Evolutionary conservation across 2,329 filamentous ascomycete genomes (phyloP).

Genomic region (Ceratocystis harringtonii): DNA sequence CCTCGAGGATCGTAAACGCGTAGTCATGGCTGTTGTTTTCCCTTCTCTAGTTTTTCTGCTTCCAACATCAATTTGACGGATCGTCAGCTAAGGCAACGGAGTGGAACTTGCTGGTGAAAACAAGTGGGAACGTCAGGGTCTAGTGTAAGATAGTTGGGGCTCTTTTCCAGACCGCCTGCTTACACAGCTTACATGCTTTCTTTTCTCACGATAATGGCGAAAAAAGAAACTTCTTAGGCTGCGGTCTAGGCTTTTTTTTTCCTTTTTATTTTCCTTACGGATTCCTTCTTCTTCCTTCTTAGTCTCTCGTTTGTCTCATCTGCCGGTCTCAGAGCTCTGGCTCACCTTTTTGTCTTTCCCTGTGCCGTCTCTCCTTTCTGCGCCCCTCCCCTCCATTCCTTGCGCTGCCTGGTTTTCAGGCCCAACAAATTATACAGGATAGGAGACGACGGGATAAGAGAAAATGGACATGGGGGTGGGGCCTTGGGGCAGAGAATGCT

Average conservation of each 20-base stretch:
- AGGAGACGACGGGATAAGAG: not conserved
- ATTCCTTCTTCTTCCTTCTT: not conserved
- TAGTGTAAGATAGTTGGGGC: not conserved
- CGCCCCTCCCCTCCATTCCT: not conserved
- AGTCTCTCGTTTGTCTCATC: not conserved
- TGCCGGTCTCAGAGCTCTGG: not conserved
- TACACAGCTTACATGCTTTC: no score
- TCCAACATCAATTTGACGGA: not conserved
- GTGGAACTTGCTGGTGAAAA: conserved; percentile 4
- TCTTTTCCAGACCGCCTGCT: not conserved
- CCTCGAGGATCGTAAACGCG: no score
- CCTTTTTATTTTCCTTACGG: not conserved
- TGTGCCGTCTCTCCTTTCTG: not conserved
- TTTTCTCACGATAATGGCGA: no score
- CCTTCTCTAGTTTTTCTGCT: not conserved
- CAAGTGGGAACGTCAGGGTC: not conserved
- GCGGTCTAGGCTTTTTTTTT: not conserved
- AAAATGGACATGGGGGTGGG: not conserved
- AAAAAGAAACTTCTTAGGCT: no score
- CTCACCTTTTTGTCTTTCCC: not conserved
- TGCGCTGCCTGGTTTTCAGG: not conserved
- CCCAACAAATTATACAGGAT: not conserved
- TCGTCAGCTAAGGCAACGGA: conserved; percentile 1
- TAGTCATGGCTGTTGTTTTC: not conserved
- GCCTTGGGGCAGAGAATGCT: not conserved